A percentile compares a stretch with the other conserved stretches of the same genome.
These are phyloP conservation scores for Kalanchoe fedtschenkoi DNA, from an alignment of 164 flowering plant genomes.

Conservation along the genomic window DNA sequence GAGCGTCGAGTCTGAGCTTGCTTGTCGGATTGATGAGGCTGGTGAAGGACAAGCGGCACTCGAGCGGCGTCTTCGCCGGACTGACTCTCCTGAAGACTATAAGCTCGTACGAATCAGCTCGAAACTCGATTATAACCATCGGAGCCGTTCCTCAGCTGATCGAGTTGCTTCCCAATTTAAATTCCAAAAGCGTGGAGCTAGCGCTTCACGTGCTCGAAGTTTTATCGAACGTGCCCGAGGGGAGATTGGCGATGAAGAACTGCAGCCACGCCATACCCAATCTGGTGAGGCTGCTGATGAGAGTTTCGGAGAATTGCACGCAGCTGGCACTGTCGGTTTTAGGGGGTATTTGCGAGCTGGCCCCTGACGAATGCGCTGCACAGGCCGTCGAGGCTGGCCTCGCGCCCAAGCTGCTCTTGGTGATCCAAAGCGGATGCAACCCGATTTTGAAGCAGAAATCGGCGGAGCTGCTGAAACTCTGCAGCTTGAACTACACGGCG, in stretches of 20 bases:
- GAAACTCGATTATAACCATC: slow-evolving; percentile 44
- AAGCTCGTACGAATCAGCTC: slow-evolving; percentile 36
- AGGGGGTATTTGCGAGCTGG: slow-evolving; percentile 59
- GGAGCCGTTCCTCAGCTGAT: slow-evolving; percentile 71
- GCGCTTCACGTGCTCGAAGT: slow-evolving; percentile 52
- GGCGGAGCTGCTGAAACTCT: slow-evolving; percentile 75
- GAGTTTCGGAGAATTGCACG: slow-evolving; percentile 73
- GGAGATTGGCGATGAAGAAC: slow-evolving; percentile 53
- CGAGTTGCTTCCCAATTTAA: slow-evolving; percentile 45
- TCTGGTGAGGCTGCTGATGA: slow-evolving; percentile 63
- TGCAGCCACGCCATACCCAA: slow-evolving; percentile 51
- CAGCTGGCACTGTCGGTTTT: slow-evolving; percentile 62
- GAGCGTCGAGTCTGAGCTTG: slow-evolving; percentile 62
- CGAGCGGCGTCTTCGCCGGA: slow-evolving; percentile 54
- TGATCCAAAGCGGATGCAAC: slow-evolving; percentile 83
- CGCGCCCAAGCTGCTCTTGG: slow-evolving; percentile 80
- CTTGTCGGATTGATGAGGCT: slow-evolving; percentile 78
- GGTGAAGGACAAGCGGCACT: slow-evolving; percentile 56
- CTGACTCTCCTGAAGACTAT: slow-evolving; percentile 49
- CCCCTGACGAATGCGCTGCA: slow-evolving; percentile 69
- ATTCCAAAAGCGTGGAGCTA: slow-evolving; percentile 55
- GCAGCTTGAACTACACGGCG: slow-evolving; percentile 68
- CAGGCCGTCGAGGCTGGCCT: slow-evolving; percentile 78
- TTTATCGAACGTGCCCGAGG: slow-evolving; percentile 44
- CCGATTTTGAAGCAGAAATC: slow-evolving; percentile 69